Conservation (phyloP, 2,329 filamentous ascomycete genomes). For the Clonostachys byssicola region DNA sequence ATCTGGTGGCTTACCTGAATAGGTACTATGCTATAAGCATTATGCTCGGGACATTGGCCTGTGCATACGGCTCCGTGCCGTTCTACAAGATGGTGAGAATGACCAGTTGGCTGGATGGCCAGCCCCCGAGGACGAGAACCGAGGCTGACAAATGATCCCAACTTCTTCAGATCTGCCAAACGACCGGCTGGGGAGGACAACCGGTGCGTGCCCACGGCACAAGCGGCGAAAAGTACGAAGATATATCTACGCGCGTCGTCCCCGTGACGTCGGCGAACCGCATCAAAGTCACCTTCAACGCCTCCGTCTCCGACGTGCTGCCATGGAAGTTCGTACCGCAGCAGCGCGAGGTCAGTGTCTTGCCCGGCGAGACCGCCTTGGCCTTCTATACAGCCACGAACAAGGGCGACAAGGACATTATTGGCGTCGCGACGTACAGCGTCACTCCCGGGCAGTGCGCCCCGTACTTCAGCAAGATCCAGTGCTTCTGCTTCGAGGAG, state of each 20-base stretch:
- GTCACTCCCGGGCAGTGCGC: slow-evolving; percentile 95
- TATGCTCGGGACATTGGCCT: slow-evolving; percentile 73
- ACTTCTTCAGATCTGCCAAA: slow-evolving; percentile 67
- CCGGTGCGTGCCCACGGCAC: slow-evolving; percentile 74
- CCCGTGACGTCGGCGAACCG: slow-evolving; percentile 79
- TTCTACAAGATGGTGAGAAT: slow-evolving; percentile 78
- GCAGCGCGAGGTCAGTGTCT: slow-evolving; percentile 90
- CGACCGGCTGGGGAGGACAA: slow-evolving; percentile 88
- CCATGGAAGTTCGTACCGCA: slow-evolving; percentile 98
- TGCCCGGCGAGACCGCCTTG: slow-evolving; percentile 93
- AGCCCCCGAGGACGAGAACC: background rate
- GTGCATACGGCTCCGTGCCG: slow-evolving; percentile 80
- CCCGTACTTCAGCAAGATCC: slow-evolving; percentile 98
- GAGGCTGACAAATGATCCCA: slow-evolving; percentile 1
- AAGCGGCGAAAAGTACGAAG: slow-evolving; percentile 44
- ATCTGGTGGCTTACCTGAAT: background rate
- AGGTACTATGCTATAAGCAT: slow-evolving; percentile 74
- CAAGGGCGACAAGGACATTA: slow-evolving; percentile 84
- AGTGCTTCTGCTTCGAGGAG: slow-evolving; percentile 98
- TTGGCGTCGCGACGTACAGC: slow-evolving; percentile 95
- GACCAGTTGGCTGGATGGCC: background rate
- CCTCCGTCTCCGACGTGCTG: slow-evolving; percentile 89
- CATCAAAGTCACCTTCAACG: slow-evolving; percentile 92
- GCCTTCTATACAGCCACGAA: slow-evolving; percentile 98
- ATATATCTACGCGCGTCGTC: slow-evolving; percentile 71